These are phyloP conservation scores for Zostera marina DNA, from an alignment of 116 monocot genomes.

Conservation along the genomic window DNA sequence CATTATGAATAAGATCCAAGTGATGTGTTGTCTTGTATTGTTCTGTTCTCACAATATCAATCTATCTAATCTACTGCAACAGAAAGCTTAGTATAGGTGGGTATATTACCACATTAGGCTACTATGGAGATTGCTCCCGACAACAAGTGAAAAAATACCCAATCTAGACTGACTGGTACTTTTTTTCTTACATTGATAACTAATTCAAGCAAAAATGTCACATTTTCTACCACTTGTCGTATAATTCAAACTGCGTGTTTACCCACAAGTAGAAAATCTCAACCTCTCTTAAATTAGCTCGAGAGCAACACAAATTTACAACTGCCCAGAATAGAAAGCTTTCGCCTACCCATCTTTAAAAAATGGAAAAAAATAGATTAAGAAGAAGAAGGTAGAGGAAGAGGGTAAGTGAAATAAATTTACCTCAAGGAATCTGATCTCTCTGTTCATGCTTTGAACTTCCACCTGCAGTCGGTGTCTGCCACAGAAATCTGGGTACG, in stretches of 20 bases:
- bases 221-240: not conserved
- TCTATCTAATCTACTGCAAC: not conserved
- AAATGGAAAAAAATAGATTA: not conserved
- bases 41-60: not conserved
- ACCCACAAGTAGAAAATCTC: not conserved
- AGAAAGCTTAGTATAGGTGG: not conserved
- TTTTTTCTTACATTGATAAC: not conserved
- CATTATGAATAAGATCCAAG: not conserved
- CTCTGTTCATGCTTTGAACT: slow-evolving; percentile 65
- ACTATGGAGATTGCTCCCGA: not conserved
- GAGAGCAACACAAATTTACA: too few relatives aligned
- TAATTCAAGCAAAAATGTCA: not conserved
- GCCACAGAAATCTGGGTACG: slow-evolving; percentile 79
- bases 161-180: not conserved
- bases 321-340: too few relatives aligned
- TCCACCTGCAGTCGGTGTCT: slow-evolving; percentile 65
- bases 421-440: slow-evolving; percentile 77
- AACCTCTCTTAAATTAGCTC: too few relatives aligned
- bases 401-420: not conserved
- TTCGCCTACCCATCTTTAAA: too few relatives aligned
- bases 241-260: not conserved
- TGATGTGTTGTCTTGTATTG: not conserved
- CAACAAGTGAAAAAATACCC: not conserved
- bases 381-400: not conserved
- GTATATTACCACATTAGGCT: not conserved